These are phyloP conservation scores for Fusarium nelsonii DNA, from an alignment of 2,329 filamentous ascomycete genomes.

Conservation along the genomic window DNA sequence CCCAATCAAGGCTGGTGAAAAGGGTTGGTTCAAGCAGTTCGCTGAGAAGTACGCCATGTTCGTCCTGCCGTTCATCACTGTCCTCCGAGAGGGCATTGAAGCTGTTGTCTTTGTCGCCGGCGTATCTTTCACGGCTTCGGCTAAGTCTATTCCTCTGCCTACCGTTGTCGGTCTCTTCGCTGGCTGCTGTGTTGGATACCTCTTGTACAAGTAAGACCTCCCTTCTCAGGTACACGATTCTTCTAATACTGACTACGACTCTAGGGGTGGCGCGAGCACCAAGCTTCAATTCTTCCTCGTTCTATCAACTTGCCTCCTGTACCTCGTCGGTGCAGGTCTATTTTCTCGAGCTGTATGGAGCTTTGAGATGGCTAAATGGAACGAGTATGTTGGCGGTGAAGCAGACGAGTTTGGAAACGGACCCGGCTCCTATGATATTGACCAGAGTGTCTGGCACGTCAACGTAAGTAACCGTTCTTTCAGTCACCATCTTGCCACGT, in stretches of 20 bases:
- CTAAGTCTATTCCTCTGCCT: conserved; percentile 80
- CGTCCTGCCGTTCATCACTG: conserved; percentile 85
- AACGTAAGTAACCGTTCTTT: conserved; percentile 66
- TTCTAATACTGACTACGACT: neutral
- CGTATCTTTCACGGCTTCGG: conserved; percentile 81
- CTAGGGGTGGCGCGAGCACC: conserved; percentile 58
- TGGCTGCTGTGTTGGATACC: conserved; percentile 75
- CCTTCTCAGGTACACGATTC: neutral
- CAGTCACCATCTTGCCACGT: neutral
- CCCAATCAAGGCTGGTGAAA: conserved; percentile 58
- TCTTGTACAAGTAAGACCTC: conserved; percentile 79
- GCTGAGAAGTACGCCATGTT: conserved; percentile 88
- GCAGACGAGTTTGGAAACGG: conserved; percentile 66
- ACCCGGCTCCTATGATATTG: conserved; percentile 83
- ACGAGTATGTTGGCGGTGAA: conserved; percentile 70
- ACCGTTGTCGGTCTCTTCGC: conserved; percentile 78
- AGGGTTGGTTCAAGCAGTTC: conserved; percentile 69
- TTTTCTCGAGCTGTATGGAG: conserved; percentile 83
- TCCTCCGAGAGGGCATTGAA: conserved; percentile 88
- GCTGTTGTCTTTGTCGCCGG: conserved; percentile 89
- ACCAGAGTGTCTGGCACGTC: conserved; percentile 83
- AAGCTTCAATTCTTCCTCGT: conserved; percentile 81
- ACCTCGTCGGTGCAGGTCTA: conserved; percentile 85
- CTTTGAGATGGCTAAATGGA: conserved; percentile 78
- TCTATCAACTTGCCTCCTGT: conserved; percentile 83